Evolutionary conservation across 306 rosid genomes (phyloP), one percentile per base, ranked within the genome.

Genomic region (Pterocarpus santalinus): DNA sequence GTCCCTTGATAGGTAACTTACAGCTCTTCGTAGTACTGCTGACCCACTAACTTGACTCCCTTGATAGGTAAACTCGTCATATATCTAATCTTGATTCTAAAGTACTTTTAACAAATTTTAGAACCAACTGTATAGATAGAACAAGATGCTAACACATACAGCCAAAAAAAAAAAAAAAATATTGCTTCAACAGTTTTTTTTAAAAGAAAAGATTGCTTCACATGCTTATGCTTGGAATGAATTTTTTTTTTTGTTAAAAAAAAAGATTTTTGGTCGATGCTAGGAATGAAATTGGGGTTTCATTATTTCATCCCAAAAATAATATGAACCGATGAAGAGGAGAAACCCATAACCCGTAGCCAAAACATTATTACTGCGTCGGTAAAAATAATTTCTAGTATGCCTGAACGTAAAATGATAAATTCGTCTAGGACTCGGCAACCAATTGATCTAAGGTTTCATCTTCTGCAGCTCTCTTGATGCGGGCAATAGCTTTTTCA

Each of bases 381-480:
- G 22, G 17, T 2, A 6, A 13, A 1, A 4, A 32, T 41, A 7
- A 32, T 33, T 4, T 62, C 36, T 62, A 8, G 11, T 33, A 10
- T 11, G 65, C 13, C 58, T 57, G 3, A 30, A 53, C 14, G 3
- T 15, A 22, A 52, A 77, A n/a, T 32, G 57, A 41, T 5, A 60
- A 17, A 60, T 47, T 73, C 55, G 44, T 28, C 83, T 77, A 84
- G 17, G 65, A 68, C 49, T 39, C 34, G 13, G 47, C 69, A 34
- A 81, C 82, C 79, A 89, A 51, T 34, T 55, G 67, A 44, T 63
- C 73, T 6, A 79, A 10, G 74, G 57, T 77, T 2, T 89, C 95
- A 70, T 67, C 85, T 43, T 76, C 85, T 44, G 90, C 85, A 1
- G 92, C 84, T 56, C 47, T 87, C 82, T 62, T 77, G 79, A 91